These are phyloP conservation scores for Ogataea minuta DNA, from an alignment of 805 yeast genomes.

Conservation along the genomic window DNA sequence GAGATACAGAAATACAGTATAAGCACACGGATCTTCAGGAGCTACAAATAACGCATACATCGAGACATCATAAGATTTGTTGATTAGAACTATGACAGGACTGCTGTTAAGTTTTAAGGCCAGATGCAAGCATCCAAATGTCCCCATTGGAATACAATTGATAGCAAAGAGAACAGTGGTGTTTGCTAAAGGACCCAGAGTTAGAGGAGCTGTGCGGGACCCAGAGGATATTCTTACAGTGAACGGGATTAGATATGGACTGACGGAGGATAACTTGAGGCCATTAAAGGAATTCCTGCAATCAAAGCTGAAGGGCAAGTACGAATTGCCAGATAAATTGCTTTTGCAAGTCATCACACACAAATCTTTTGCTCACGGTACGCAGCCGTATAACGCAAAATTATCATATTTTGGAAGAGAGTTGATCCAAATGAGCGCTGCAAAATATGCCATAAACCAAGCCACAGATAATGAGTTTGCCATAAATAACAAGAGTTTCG, in stretches of 20 bases:
- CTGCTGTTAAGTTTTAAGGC: conserved; percentile 1
- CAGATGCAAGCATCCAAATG: conserved; percentile 1
- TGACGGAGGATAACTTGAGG: conserved; percentile 45
- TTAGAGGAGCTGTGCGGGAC: conserved; percentile 69
- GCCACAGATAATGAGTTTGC: conserved; percentile 33
- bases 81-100: conserved; percentile 3
- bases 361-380: conserved; percentile 91
- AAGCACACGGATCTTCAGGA: neutral
- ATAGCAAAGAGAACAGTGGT: conserved; percentile 29
- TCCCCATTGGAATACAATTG: conserved; percentile 1
- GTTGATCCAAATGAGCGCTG: conserved; percentile 49
- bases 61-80: neutral
- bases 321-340: conserved; percentile 56
- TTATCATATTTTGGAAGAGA: conserved; percentile 70
- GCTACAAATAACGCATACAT: neutral
- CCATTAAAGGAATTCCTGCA: conserved; percentile 48
- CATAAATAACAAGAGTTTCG: conserved; percentile 52
- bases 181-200: conserved; percentile 52
- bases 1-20: neutral
- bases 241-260: conserved; percentile 54
- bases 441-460: conserved; percentile 39
- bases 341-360: conserved; percentile 85
- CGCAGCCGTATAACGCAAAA: conserved; percentile 85
- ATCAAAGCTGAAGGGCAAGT: conserved; percentile 35
- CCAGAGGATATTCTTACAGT: conserved; percentile 58